Conservation (phyloP, 805 yeast species). For the Candida quercuum region DNA sequence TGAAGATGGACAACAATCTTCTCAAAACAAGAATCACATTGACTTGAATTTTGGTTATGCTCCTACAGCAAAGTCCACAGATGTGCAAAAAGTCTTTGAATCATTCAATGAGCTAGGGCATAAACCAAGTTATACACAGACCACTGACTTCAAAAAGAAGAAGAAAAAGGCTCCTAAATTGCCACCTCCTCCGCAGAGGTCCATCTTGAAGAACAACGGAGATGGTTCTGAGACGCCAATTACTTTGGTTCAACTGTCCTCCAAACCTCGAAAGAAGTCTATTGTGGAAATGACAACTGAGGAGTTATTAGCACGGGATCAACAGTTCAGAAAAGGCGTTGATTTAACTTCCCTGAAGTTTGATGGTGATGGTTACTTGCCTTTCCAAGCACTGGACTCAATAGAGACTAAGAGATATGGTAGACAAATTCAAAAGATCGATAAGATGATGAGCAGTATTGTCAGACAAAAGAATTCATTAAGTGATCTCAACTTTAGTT, state of each 20-base stretch:
- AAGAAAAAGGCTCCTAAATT: slow-evolving; percentile 17
- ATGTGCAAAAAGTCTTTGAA: slow-evolving; percentile 13
- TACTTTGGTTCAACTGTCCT: not conserved
- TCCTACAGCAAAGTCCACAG: slow-evolving; percentile 8
- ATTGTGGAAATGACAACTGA: slow-evolving; percentile 23
- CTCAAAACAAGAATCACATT: not conserved
- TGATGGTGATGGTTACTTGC: slow-evolving; percentile 21
- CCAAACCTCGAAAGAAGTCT: slow-evolving; percentile 16
- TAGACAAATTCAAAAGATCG: slow-evolving; percentile 16
- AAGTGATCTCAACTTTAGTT: slow-evolving; percentile 10
- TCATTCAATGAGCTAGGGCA: slow-evolving; percentile 15
- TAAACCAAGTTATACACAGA: too few species aligned
- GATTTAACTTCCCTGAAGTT: slow-evolving; percentile 17
- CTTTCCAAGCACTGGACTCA: slow-evolving; percentile 6
- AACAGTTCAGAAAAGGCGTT: slow-evolving; percentile 18
- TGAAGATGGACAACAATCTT: not conserved
- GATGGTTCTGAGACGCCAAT: not conserved
- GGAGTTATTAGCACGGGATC: slow-evolving; percentile 21
- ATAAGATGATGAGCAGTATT: slow-evolving; percentile 13
- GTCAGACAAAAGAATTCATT: slow-evolving; percentile 5
- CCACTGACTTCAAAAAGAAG: slow-evolving; percentile 1
- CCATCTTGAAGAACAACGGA: slow-evolving; percentile 15
- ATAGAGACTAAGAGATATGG: slow-evolving; percentile 2
- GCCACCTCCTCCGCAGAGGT: slow-evolving; percentile 21
- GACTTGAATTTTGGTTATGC: slow-evolving; percentile 18